Evolutionary conservation across 2,329 filamentous ascomycete genomes (phyloP).

Genomic region (Trichophyton rubrum): DNA sequence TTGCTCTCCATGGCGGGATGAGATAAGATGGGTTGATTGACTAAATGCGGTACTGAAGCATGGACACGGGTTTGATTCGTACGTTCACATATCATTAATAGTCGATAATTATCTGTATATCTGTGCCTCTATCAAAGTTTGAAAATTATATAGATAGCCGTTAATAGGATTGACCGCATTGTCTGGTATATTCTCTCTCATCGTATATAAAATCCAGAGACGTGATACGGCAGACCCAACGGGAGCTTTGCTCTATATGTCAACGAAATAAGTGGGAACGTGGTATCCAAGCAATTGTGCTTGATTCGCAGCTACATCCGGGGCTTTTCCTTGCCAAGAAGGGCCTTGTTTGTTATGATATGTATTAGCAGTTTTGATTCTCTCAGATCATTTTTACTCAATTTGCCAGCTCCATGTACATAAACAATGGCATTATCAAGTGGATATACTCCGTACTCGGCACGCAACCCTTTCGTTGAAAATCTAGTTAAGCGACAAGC

Average conservation of each 20-base stretch:
- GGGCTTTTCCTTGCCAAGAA: neutral
- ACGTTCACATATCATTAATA: neutral
- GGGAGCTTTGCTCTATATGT: no score
- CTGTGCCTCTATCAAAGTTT: neutral
- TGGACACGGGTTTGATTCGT: neutral
- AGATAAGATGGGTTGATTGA: conserved; percentile 3
- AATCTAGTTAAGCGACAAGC: no score
- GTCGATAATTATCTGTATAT: neutral
- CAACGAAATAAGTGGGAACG: no score
- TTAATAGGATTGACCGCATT: neutral
- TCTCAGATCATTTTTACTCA: no score
- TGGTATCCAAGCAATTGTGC: no score
- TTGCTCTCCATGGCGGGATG: neutral
- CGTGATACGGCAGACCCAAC: no score
- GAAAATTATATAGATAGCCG: neutral
- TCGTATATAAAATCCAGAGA: neutral
- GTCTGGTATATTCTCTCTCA: neutral
- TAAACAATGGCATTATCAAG: no score
- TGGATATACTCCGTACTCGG: no score
- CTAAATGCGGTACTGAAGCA: neutral
- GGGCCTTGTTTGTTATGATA: neutral
- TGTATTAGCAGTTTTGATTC: no score
- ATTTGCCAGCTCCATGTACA: no score
- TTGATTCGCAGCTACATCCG: neutral
- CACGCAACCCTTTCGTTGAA: no score